A percentile compares a stretch with the other conserved stretches of the same genome.
Evolutionary conservation across 441 rosid genomes (phyloP).

Genomic region (Rhodomyrtus psidioides): DNA sequence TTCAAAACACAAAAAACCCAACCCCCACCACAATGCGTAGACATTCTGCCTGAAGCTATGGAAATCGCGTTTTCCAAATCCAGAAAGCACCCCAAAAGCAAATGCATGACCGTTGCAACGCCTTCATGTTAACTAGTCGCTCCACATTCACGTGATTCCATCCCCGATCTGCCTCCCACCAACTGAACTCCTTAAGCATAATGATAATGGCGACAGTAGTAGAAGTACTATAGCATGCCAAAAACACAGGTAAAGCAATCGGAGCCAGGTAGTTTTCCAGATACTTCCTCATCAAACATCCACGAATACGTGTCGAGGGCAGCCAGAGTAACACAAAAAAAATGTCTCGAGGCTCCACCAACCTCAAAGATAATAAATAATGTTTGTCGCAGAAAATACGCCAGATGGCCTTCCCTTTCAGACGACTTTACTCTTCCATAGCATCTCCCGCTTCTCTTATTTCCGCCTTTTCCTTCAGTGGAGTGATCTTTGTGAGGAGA

Average conservation of each 20-base stretch:
- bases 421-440: neutral
- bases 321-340: neutral
- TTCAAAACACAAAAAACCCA: too few relatives aligned
- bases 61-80: neutral
- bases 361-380: neutral
- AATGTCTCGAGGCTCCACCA: neutral
- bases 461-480: neutral
- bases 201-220: too few relatives aligned
- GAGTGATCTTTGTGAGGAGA: neutral
- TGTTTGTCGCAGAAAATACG: neutral
- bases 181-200: neutral
- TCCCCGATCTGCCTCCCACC: neutral
- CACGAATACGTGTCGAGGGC: neutral
- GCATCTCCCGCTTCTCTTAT: neutral
- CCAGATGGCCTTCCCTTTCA: neutral
- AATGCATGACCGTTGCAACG: neutral
- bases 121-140: neutral
- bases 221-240: neutral
- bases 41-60: too few relatives aligned
- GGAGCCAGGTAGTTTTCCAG: neutral
- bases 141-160: neutral
- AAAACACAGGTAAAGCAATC: neutral
- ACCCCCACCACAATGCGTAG: too few relatives aligned
- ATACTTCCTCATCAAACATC: neutral
- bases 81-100: neutral